phyloP scores from a whole-genome alignment of 108 stramenopile genomes.

The Aurantiochytrium sp. region DNA sequence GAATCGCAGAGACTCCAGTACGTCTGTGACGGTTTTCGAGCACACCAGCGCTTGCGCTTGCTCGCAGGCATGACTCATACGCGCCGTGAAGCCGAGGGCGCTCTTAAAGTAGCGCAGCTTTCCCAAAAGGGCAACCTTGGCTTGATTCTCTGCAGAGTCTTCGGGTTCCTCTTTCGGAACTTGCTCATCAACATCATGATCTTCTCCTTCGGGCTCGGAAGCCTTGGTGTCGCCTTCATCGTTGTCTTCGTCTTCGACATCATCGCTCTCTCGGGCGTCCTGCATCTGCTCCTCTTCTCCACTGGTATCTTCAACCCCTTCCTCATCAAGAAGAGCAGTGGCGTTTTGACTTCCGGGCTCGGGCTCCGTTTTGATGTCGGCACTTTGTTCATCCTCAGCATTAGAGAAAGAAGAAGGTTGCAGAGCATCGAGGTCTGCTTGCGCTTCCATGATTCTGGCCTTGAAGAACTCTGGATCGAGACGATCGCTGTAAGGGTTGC shows the following conservation, averaged over 20 bases:
- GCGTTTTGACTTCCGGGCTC: no score
- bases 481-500: slow-evolving; percentile 83
- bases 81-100: background rate
- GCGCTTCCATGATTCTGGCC: background rate
- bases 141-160: background rate
- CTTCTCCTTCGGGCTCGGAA: no score
- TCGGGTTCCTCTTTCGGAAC: background rate
- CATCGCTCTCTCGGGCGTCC: no score
- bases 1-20: slow-evolving; percentile 56
- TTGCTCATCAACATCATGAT: no score
- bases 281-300: no score
- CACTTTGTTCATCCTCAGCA: background rate
- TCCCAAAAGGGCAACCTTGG: background rate
- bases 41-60: slow-evolving; percentile 57
- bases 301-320: no score
- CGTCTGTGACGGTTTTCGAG: slow-evolving; percentile 72
- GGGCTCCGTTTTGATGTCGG: background rate
- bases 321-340: no score
- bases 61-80: background rate
- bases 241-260: no score
- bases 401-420: background rate
- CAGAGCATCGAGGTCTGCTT: background rate
- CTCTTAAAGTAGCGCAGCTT: background rate
- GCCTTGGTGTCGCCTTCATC: no score
- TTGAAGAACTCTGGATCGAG: slow-evolving; percentile 73